These are phyloP conservation scores for Moesziomyces sp. DNA, from an alignment of 1,284 basidiomycete genomes.

Conservation along the genomic window DNA sequence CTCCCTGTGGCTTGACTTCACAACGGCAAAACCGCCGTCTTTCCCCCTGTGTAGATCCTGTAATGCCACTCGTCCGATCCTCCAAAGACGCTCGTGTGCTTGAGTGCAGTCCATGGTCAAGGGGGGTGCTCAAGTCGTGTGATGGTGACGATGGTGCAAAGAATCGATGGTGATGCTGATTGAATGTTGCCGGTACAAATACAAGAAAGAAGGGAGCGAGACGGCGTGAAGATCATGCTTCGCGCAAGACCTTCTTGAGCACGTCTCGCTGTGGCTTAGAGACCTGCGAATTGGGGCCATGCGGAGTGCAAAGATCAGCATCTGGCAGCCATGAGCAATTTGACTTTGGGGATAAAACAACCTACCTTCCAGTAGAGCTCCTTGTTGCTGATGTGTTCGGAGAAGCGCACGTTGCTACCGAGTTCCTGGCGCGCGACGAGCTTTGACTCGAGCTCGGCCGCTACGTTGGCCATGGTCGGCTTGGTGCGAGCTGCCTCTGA, in stretches of 20 bases:
- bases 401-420: constrained; percentile 46
- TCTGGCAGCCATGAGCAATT: neutral
- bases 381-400: constrained; percentile 39
- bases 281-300: constrained; percentile 14
- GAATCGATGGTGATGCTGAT: constrained; percentile 2
- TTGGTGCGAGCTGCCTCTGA: neutral
- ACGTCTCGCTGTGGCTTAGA: constrained; percentile 44
- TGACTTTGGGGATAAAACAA: neutral
- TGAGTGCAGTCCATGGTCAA: no score
- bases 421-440: constrained; percentile 18
- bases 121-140: neutral
- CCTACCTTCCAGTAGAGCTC: constrained; percentile 57
- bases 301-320: neutral
- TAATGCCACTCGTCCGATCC: neutral
- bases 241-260: constrained; percentile 40
- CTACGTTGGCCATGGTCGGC: constrained; percentile 14
- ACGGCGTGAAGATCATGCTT: constrained; percentile 13
- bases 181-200: constrained; percentile 32
- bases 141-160: neutral
- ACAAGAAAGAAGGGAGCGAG: constrained; percentile 6
- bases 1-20: constrained; percentile 8
- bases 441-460: constrained; percentile 33
- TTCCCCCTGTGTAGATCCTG: neutral
- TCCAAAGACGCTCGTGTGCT: no score
- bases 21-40: neutral